phyloP scores from a whole-genome alignment of 306 rosid species.

The Prosopis cineraria region DNA sequence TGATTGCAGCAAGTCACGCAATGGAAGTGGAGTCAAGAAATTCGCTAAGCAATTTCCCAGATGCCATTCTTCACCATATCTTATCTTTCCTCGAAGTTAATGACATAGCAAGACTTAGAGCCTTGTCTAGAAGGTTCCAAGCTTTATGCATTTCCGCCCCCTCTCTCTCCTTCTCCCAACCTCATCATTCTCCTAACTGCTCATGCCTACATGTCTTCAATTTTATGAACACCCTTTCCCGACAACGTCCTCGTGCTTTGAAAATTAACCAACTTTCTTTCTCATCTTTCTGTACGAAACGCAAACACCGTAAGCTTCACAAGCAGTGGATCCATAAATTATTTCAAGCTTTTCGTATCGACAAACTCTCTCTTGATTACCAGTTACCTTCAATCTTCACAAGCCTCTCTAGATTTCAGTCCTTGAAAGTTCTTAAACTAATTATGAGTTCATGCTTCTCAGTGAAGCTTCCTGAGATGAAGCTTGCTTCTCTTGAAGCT shows the following conservation, averaged over 20 bases:
- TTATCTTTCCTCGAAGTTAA: not conserved
- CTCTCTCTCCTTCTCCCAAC: not conserved
- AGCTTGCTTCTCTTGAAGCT: not conserved
- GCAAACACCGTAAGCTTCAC: not conserved
- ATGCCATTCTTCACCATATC: not conserved
- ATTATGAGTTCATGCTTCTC: not conserved
- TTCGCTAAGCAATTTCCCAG: not conserved
- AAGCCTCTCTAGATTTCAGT: not conserved
- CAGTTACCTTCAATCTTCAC: not conserved
- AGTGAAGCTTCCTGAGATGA: not conserved
- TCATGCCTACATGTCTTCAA: not conserved
- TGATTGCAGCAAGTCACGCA: not conserved
- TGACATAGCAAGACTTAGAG: not conserved
- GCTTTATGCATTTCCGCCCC: not conserved
- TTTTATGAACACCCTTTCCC: not conserved
- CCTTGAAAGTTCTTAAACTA: not conserved
- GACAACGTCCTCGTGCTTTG: not conserved
- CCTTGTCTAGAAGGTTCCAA: not conserved
- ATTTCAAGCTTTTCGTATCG: not conserved
- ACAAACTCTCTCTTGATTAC: not conserved
- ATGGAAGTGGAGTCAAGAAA: not conserved
- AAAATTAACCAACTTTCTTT: not conserved
- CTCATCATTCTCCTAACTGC: not conserved
- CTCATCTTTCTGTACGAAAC: not conserved
- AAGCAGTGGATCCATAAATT: not conserved